Evolutionary conservation across 75 land plant species (phyloP).

Genomic region (Cunninghamia lanceolata): DNA sequence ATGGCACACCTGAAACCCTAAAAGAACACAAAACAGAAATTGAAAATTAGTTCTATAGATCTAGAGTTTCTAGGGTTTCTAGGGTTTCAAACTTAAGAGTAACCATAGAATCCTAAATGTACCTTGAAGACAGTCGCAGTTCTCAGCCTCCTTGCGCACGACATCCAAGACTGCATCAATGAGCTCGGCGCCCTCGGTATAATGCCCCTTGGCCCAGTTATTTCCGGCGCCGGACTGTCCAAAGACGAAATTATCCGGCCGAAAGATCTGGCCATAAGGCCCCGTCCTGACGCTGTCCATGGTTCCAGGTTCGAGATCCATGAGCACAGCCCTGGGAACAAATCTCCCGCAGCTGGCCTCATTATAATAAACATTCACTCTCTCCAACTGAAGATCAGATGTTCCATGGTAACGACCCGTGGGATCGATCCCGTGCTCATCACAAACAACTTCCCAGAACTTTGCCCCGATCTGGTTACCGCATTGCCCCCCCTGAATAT

Average conservation of each 20-base stretch:
- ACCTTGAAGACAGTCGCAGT: constrained; percentile 45
- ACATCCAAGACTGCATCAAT: constrained; percentile 35
- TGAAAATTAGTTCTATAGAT: constrained; percentile 8
- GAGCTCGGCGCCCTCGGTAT: constrained; percentile 29
- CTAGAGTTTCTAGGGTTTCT: constrained; percentile 33
- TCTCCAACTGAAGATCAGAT: constrained; percentile 20
- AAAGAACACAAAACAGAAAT: constrained; percentile 48
- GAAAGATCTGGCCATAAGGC: too few relatives aligned
- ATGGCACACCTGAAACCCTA: constrained; percentile 47
- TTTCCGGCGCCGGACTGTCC: too few relatives aligned
- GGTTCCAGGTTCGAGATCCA: constrained; percentile 33
- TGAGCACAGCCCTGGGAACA: constrained; percentile 27
- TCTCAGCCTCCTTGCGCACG: constrained; percentile 12
- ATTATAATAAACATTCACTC: constrained; percentile 30
- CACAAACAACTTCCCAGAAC: constrained; percentile 5
- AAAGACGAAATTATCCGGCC: too few relatives aligned
- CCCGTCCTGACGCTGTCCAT: too few relatives aligned
- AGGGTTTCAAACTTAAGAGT: background rate
- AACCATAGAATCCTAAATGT: background rate
- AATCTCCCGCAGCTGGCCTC: constrained; percentile 29
- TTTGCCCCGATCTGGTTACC: constrained; percentile 38
- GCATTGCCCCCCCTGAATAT: constrained; percentile 34
- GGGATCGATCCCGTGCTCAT: constrained; percentile 40
- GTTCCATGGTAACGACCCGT: constrained; percentile 29
- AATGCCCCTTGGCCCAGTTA: constrained; percentile 11